Conservation (phyloP, 148 eudicot species). For the Spergularia bocconei region DNA sequence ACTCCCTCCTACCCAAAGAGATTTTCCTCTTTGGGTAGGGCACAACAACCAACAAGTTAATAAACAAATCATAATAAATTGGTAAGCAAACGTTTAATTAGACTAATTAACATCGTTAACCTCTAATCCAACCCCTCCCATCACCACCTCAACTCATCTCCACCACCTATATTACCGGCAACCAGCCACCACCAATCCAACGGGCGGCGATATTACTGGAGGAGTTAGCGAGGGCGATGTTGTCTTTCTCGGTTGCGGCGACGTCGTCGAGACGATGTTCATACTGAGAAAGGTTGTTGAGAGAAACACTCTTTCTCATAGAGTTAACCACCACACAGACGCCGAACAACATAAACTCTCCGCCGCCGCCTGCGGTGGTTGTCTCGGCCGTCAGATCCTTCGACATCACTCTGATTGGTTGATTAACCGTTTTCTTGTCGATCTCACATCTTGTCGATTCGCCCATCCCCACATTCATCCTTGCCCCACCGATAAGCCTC, state of each 20-base stretch:
- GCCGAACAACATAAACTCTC: constrained; percentile 70
- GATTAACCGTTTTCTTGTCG: neutral
- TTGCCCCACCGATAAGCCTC: too few relatives aligned
- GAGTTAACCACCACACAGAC: constrained; percentile 66
- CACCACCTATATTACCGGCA: too few relatives aligned
- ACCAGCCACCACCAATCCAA: neutral
- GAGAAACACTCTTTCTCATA: constrained; percentile 77
- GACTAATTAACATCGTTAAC: too few relatives aligned
- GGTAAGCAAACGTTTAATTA: too few relatives aligned
- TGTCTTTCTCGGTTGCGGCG: constrained; percentile 12
- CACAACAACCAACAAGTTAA: too few relatives aligned
- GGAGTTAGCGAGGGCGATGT: neutral
- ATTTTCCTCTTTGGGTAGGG: too few relatives aligned
- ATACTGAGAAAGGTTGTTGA: constrained; percentile 69
- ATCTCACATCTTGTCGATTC: too few relatives aligned
- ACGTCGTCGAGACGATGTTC: constrained; percentile 31
- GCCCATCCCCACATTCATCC: too few relatives aligned
- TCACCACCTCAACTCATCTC: too few relatives aligned
- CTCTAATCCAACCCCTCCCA: too few relatives aligned
- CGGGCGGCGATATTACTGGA: constrained; percentile 24
- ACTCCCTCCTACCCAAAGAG: too few relatives aligned
- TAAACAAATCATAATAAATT: too few relatives aligned
- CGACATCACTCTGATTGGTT: constrained; percentile 11
- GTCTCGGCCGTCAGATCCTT: constrained; percentile 6
- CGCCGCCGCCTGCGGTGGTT: constrained; percentile 13